Conservation (phyloP, 1,139 yeast genomes). For the Hemisphaericaspora subhashii region DNA sequence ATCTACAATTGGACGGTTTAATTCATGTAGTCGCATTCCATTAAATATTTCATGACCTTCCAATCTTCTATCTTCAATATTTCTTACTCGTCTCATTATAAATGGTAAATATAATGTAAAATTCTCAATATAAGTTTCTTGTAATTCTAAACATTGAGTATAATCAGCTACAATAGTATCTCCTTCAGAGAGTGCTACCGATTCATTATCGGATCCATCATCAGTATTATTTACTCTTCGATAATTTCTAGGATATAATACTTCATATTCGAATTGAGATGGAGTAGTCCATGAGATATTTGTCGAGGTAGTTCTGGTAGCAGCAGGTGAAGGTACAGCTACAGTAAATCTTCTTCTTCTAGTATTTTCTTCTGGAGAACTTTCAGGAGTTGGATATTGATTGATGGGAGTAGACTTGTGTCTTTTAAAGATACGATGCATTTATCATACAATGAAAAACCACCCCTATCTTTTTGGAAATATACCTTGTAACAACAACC, state of each 20-base stretch:
- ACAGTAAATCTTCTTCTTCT: slow-evolving; percentile 7
- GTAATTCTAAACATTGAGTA: slow-evolving; percentile 31
- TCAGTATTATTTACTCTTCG: background rate
- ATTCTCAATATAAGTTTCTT: slow-evolving; percentile 37
- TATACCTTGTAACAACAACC: too few species aligned
- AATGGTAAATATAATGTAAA: slow-evolving; percentile 41
- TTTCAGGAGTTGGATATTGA: background rate
- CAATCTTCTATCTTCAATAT: slow-evolving; percentile 12
- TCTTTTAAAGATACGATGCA: slow-evolving; percentile 8
- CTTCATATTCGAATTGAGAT: background rate
- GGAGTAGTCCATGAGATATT: background rate
- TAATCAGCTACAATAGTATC: slow-evolving; percentile 24
- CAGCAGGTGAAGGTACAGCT: background rate
- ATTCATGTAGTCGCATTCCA: background rate
- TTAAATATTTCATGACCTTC: background rate
- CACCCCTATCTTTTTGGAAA: slow-evolving; percentile 1
- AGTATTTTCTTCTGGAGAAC: background rate
- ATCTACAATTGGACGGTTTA: background rate
- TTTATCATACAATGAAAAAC: background rate
- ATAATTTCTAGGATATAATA: slow-evolving; percentile 1
- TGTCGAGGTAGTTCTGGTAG: background rate
- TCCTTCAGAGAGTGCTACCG: slow-evolving; percentile 23
- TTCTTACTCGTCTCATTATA: slow-evolving; percentile 29
- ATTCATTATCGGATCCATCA: slow-evolving; percentile 4
- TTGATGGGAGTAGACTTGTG: slow-evolving; percentile 8